These are phyloP conservation scores for Torulaspora microellipsoides DNA, from an alignment of 805 yeast species.

Conservation along the genomic window DNA sequence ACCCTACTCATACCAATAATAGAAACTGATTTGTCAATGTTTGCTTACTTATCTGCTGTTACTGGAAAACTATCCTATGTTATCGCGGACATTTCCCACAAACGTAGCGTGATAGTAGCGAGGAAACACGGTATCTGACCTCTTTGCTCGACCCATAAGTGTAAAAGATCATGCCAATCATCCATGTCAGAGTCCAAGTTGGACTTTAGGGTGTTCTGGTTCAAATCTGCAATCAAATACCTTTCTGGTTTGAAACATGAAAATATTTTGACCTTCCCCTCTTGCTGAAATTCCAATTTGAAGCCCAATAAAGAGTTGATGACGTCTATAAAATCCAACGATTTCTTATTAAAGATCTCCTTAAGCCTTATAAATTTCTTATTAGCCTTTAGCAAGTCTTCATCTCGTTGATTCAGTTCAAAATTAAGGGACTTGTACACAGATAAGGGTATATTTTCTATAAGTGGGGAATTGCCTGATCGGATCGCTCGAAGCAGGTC, in stretches of 20 bases:
- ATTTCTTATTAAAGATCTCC: constrained; percentile 58
- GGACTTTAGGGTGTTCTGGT: constrained; percentile 51
- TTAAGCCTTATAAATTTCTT: constrained; percentile 51
- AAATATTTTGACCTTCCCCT: constrained; percentile 52
- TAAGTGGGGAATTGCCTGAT: constrained; percentile 7
- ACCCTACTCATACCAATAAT: too few species aligned
- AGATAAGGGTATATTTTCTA: constrained; percentile 49
- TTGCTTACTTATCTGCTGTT: too few species aligned
- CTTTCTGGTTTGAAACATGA: constrained; percentile 42
- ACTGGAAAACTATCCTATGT: too few species aligned
- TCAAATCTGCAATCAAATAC: constrained; percentile 54
- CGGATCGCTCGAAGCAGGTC: constrained; percentile 41
- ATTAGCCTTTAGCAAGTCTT: constrained; percentile 43
- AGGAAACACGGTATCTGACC: constrained; percentile 73
- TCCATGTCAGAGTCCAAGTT: constrained; percentile 27
- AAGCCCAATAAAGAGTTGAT: constrained; percentile 69
- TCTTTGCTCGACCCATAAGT: constrained; percentile 63
- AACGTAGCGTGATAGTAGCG: constrained; percentile 64
- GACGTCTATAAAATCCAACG: constrained; percentile 65
- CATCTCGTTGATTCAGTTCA: constrained; percentile 47
- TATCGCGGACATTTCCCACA: constrained; percentile 44
- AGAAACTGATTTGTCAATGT: too few species aligned
- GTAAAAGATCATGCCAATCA: constrained; percentile 48
- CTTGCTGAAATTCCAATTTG: constrained; percentile 58
- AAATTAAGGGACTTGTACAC: constrained; percentile 57